Evolutionary conservation across 2,329 filamentous ascomycete species (phyloP).

Genomic region (Colletotrichum abscissum): DNA sequence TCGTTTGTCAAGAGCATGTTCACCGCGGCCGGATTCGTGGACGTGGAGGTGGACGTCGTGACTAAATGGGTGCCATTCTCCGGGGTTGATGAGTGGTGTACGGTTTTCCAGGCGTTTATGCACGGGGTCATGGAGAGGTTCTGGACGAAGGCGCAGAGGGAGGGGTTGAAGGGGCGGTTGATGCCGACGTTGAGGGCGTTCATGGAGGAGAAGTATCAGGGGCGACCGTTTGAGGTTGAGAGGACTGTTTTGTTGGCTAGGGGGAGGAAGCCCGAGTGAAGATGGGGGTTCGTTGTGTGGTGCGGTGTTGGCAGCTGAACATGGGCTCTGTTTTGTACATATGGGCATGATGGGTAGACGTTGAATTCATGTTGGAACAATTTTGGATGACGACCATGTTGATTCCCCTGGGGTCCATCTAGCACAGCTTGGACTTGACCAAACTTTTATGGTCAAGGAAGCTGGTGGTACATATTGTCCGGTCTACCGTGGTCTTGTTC

Average conservation of each 20-base stretch:
- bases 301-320: neutral
- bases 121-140: conserved; percentile 4
- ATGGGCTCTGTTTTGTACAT: no score
- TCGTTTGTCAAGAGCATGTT: conserved; percentile 6
- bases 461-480: no score
- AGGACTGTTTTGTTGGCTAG: conserved; percentile 10
- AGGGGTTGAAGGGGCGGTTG: neutral
- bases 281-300: neutral
- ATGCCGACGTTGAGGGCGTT: neutral
- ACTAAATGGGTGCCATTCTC: conserved; percentile 2
- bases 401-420: no score
- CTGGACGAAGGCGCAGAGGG: conserved; percentile 16
- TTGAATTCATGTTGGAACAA: no score
- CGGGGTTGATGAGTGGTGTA: neutral
- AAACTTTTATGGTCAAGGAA: no score
- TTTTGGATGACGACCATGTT: no score
- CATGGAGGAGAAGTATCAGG: conserved; percentile 11
- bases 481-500: no score
- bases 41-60: conserved; percentile 11
- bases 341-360: no score
- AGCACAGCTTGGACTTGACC: no score
- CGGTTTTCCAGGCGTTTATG: conserved; percentile 10
- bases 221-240: neutral
- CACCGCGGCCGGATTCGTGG: conserved; percentile 11
- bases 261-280: conserved; percentile 13